Evolutionary conservation across 1,284 basidiomycete genomes (phyloP).

Genomic region (Trichosporon sp.): DNA sequence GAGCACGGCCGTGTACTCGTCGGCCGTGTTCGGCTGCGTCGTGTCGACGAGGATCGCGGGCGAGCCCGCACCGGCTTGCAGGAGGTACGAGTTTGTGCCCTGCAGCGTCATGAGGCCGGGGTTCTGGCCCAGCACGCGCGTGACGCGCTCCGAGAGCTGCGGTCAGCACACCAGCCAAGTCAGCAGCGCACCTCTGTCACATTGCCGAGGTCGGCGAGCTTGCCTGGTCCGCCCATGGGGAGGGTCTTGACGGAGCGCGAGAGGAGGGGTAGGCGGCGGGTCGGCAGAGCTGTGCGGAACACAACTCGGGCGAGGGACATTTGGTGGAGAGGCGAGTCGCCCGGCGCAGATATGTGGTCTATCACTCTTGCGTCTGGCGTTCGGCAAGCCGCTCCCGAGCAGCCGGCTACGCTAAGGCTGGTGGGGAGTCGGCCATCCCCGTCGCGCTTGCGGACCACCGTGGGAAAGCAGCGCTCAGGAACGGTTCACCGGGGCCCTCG

Average conservation of each 20-base stretch:
- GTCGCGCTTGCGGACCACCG: not conserved
- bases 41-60: conserved; percentile 81
- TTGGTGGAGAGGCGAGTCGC: not conserved
- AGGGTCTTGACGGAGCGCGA: conserved; percentile 1
- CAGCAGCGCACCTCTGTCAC: conserved; percentile 28
- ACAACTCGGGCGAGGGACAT: not conserved
- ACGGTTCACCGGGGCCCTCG: not conserved
- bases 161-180: not conserved
- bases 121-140: conserved; percentile 62
- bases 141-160: conserved; percentile 47
- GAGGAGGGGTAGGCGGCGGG: not conserved
- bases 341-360: not conserved
- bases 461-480: not conserved
- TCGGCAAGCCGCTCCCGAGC: not conserved
- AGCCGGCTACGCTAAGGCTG: not conserved
- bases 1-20: conserved; percentile 37
- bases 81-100: conserved; percentile 92
- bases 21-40: conserved; percentile 64
- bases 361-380: not conserved
- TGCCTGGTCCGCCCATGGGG: conserved; percentile 19
- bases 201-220: conserved; percentile 33
- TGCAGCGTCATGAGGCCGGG: conserved; percentile 87
- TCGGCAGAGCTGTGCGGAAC: not conserved
- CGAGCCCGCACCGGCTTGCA: conserved; percentile 55
- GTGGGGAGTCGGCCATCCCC: not conserved